Base-by-base conservation (phyloP, 2,329 filamentous ascomycete genomes). In the Aspergillus japonicus region DNA sequence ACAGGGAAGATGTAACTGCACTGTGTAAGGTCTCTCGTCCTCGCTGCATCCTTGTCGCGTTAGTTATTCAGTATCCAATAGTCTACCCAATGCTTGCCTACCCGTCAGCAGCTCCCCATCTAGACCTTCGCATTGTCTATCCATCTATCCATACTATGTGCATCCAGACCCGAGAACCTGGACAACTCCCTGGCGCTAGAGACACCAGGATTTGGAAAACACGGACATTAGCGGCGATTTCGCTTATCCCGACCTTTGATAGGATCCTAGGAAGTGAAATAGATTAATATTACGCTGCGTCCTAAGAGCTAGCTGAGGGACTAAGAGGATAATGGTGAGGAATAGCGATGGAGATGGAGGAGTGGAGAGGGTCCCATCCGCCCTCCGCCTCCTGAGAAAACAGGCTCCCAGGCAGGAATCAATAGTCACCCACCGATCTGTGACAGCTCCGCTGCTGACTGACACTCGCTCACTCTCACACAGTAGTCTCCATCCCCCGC, bases 131-230 rank as follows among this genome's bases (percentile, higher is more conserved):
- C 2, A 54, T 57, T 54, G 59, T 57, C 21, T 16, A 53, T n/a
- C 42, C 23, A 55, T 60, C 26, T 61, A 50, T 54, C 48, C 47
- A 31, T 57, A 23, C 21, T 21, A 21, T 21, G 21, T 21, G 2
- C 47, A 54, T 31, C 35, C 33, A 50, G 47, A 55, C 55, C 61
- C 58, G 55, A 50, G 42, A 51, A 58, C 52, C 61, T 62, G 58
- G 61, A 60, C 52, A 54, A 14, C 53, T 26, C 31, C 35, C 23
- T 47, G 33, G n/a, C 29, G 52, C 58, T 55, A 50, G 54, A 16
- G 49, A 19, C 24, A 26, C 5, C 31, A 51, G 51, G 55, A 62
- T 60, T 62, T 62, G 55, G 26, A 60, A 56, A 51, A 47, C 23
- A 35, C 35, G 31, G 31, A 47, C 42, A 19, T 31, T 31, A 26